These are phyloP conservation scores for Rubia yunnanensis DNA, from an alignment of 257 asterid species.

Conservation along the genomic window DNA sequence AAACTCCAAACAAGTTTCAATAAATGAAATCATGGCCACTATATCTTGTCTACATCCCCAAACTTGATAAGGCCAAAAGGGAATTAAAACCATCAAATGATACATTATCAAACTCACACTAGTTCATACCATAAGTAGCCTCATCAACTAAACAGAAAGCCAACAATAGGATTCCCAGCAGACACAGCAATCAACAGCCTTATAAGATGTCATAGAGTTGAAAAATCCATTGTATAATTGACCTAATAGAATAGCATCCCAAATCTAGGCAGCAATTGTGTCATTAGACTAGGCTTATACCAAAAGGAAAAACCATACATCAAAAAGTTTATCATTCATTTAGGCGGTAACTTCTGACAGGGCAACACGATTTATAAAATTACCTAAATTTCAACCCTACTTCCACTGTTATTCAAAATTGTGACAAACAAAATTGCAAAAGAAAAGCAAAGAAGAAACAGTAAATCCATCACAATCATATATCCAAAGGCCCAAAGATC, in stretches of 20 bases:
- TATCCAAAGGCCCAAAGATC: not conserved
- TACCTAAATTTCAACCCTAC: too few relatives aligned
- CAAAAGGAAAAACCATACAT: not conserved
- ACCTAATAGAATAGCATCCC: not conserved
- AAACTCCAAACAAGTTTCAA: not conserved
- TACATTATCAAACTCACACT: too few relatives aligned
- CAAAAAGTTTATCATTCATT: too few relatives aligned
- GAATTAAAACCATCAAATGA: too few relatives aligned
- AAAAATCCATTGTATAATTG: not conserved
- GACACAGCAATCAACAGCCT: not conserved
- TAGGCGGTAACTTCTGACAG: too few relatives aligned
- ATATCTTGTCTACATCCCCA: too few relatives aligned
- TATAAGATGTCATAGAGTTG: too few relatives aligned
- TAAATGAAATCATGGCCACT: not conserved
- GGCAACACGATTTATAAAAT: too few relatives aligned
- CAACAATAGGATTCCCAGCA: not conserved
- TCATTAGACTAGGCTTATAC: not conserved
- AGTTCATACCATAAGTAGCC: not conserved
- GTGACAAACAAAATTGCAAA: not conserved
- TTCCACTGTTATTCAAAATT: too few relatives aligned
- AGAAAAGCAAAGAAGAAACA: not conserved
- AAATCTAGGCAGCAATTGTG: not conserved
- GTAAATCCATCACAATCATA: not conserved
- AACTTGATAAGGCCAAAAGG: too few relatives aligned
- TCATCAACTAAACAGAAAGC: not conserved